A percentile compares a stretch with the other conserved stretches of the same genome.
Evolutionary conservation across 2,329 filamentous ascomycete genomes (phyloP).

Genomic region (Clonostachys chloroleuca): DNA sequence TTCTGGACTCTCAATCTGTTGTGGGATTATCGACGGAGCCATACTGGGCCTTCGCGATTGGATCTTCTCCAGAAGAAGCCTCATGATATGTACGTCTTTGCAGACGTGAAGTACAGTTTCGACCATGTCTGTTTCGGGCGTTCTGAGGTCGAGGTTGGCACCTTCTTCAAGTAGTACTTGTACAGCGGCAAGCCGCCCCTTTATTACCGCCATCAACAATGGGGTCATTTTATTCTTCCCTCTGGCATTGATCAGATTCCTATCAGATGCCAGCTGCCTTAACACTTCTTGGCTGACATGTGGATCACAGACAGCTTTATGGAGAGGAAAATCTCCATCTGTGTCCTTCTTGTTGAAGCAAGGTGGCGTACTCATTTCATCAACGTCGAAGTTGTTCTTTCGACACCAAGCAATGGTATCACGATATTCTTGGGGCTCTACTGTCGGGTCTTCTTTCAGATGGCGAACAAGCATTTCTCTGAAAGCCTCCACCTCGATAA

Average conservation of each 20-base stretch:
- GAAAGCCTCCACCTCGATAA: not conserved
- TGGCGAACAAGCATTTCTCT: not conserved
- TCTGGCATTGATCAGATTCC: not conserved
- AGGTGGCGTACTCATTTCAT: not conserved
- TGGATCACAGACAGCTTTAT: not conserved
- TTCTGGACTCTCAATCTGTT: not conserved
- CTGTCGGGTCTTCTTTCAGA: not conserved
- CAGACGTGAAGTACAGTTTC: not conserved
- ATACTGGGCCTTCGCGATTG: too few species aligned
- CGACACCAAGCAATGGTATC: not conserved
- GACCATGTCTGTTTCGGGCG: not conserved
- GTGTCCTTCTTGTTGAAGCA: not conserved
- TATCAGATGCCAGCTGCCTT: not conserved
- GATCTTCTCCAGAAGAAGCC: not conserved
- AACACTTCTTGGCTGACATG: too few species aligned
- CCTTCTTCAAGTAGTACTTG: not conserved
- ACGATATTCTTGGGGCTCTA: not conserved
- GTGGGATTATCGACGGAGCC: not conserved
- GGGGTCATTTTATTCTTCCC: not conserved
- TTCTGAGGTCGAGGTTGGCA: not conserved
- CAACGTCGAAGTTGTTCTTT: not conserved
- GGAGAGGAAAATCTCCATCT: not conserved
- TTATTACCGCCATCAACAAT: not conserved
- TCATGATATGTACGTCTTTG: not conserved
- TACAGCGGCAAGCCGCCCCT: not conserved